Conservation (phyloP, 257 asterid species). For the Solanum chmielewskii region DNA sequence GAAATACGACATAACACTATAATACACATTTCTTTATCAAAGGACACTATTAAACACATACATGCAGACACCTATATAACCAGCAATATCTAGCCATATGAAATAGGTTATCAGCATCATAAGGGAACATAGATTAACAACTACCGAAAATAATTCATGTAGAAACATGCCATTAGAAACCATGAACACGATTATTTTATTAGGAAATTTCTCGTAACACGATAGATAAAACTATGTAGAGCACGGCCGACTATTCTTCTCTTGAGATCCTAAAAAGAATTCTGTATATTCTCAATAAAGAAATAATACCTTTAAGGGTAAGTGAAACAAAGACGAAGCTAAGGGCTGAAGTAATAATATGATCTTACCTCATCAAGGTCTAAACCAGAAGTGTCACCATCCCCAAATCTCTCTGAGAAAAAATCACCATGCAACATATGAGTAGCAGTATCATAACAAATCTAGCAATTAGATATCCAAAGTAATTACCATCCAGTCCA, state of each 20-base stretch:
- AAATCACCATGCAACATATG: not conserved
- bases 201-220: not conserved
- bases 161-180: not conserved
- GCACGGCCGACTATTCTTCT: not conserved
- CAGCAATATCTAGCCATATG: not conserved
- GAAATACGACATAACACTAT: not conserved
- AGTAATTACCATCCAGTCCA: slow-evolving; percentile 87
- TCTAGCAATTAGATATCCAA: not conserved
- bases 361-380: slow-evolving; percentile 86
- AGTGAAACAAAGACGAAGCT: not conserved
- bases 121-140: not conserved
- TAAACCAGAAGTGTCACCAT: slow-evolving; percentile 85
- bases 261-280: not conserved
- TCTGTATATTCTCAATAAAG: not conserved
- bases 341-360: not conserved
- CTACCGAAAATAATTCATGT: not conserved
- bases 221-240: not conserved
- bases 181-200: not conserved
- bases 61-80: not conserved
- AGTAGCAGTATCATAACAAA: slow-evolving; percentile 4
- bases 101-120: not conserved
- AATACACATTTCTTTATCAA: not conserved
- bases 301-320: not conserved
- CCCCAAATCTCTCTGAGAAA: slow-evolving; percentile 91
- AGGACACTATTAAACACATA: not conserved